Conservation (phyloP, 2,329 filamentous ascomycete species). For the Sporothrix pseudoabietina region DNA sequence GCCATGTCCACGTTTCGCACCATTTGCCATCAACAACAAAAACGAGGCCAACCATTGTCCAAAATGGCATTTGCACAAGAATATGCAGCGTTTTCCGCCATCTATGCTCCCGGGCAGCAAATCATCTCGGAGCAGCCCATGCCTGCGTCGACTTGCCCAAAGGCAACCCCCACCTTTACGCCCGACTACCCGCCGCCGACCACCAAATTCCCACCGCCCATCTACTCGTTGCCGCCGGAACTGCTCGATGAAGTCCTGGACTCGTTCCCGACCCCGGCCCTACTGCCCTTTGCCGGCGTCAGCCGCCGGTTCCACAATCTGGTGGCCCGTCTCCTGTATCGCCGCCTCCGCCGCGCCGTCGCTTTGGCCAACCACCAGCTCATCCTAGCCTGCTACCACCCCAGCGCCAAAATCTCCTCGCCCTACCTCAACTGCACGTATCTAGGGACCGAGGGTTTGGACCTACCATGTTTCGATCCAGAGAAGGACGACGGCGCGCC, state of each 20-base stretch:
- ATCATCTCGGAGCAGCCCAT: background rate
- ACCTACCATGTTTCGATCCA: conserved; percentile 36
- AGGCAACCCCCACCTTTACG: background rate
- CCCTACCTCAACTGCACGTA: conserved; percentile 69
- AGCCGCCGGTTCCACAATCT: conserved; percentile 41
- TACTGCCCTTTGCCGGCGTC: conserved; percentile 39
- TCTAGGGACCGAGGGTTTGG: conserved; percentile 64
- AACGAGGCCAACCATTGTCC: background rate
- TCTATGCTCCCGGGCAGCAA: background rate
- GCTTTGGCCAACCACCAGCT: conserved; percentile 64
- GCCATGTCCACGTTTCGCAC: background rate
- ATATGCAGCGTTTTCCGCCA: background rate
- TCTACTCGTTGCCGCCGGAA: conserved; percentile 33
- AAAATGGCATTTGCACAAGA: conserved; percentile 3
- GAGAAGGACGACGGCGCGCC: conserved; percentile 41
- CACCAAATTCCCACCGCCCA: background rate
- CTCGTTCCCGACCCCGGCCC: conserved; percentile 37
- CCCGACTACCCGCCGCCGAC: background rate
- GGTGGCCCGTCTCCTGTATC: conserved; percentile 39
- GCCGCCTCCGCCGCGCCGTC: conserved; percentile 50
- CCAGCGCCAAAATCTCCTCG: conserved; percentile 66
- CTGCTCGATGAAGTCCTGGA: conserved; percentile 41
- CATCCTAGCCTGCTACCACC: conserved; percentile 78
- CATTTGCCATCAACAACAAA: background rate
- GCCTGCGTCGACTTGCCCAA: too few relatives aligned